These are phyloP conservation scores for Chloranthus sessilifolius DNA, from an alignment of 164 flowering plant species.

Conservation along the genomic window DNA sequence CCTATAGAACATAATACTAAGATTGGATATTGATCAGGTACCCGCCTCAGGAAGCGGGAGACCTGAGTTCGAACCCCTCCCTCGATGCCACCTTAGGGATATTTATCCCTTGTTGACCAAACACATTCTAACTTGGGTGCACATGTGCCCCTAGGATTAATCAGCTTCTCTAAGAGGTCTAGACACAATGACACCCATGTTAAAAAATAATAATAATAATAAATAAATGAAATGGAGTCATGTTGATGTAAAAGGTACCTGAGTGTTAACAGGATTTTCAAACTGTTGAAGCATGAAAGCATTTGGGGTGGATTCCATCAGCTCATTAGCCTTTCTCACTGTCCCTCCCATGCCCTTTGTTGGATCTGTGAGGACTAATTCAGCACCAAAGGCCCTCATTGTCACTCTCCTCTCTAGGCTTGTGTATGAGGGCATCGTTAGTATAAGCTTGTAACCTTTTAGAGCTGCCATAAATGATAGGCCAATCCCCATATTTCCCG, in stretches of 20 bases:
- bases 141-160: too few relatives aligned
- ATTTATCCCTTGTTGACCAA: too few relatives aligned
- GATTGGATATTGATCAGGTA: too few relatives aligned
- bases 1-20: too few relatives aligned
- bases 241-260: too few relatives aligned
- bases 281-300: conserved; percentile 91
- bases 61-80: too few relatives aligned
- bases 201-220: not conserved
- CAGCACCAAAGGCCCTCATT: conserved; percentile 95
- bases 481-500: conserved; percentile 99
- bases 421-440: conserved; percentile 99
- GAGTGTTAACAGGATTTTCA: conserved; percentile 82
- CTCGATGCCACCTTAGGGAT: too few relatives aligned
- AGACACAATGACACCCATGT: not conserved
- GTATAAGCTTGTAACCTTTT: conserved; percentile 86
- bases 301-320: conserved; percentile 76
- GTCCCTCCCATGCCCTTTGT: conserved; percentile 95
- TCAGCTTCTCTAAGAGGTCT: too few relatives aligned
- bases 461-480: conserved; percentile 92
- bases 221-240: not conserved
- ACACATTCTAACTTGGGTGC: too few relatives aligned
- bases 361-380: conserved; percentile 81
- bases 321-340: conserved; percentile 80
- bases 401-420: conserved; percentile 94
- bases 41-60: too few relatives aligned